Evolutionary conservation across 371 early-diverging fungal genomes (phyloP).

Genomic region (Funneliformis caledonium): DNA sequence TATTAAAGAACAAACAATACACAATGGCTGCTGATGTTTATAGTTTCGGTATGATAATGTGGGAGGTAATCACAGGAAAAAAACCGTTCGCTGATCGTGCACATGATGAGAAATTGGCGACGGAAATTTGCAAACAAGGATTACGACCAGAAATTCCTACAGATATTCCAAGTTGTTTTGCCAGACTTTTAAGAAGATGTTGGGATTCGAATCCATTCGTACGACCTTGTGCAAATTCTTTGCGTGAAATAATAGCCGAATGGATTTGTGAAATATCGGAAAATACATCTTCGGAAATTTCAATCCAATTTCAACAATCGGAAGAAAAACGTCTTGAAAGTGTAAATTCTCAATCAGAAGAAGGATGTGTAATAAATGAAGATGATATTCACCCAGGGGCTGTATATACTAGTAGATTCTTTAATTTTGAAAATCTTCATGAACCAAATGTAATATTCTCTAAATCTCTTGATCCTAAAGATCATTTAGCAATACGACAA

Average conservation of each 20-base stretch:
- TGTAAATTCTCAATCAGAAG: background rate
- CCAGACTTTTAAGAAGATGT: background rate
- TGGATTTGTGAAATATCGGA: background rate
- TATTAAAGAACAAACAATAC: background rate
- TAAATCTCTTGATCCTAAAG: background rate
- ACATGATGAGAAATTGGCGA: slow-evolving; percentile 14
- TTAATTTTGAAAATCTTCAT: slow-evolving; percentile 6
- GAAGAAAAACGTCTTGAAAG: background rate
- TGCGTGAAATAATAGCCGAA: background rate
- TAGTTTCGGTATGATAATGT: slow-evolving; percentile 36
- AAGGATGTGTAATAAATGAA: no score
- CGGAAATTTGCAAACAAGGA: background rate
- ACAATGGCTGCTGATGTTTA: slow-evolving; percentile 26
- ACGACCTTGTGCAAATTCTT: background rate
- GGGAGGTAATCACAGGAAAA: background rate
- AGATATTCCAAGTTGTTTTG: background rate
- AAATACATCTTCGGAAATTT: background rate
- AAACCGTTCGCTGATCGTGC: slow-evolving; percentile 14
- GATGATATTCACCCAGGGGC: slow-evolving; percentile 15
- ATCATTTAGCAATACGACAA: slow-evolving; percentile 12
- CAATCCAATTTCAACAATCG: background rate
- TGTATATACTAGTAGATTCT: slow-evolving; percentile 22
- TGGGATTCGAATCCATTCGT: background rate
- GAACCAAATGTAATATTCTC: background rate
- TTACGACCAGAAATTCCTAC: background rate